A percentile compares a stretch with the other conserved stretches of the same genome.
These are phyloP conservation scores for Solidago caesia DNA, from an alignment of 129 eudicot genomes.

Conservation along the genomic window DNA sequence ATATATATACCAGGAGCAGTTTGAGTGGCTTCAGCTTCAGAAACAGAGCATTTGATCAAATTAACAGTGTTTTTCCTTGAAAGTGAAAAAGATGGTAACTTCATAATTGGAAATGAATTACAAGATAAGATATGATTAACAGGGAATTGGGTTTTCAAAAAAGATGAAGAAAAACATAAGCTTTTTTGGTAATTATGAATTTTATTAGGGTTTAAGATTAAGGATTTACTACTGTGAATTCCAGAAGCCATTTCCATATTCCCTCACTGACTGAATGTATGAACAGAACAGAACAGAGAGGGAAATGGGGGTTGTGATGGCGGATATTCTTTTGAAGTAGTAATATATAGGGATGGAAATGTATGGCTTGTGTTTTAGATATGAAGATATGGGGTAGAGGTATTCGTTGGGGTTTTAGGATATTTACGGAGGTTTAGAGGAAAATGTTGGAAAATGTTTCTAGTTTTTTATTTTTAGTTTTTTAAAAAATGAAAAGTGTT, in stretches of 20 bases:
- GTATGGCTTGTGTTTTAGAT: slow-evolving; percentile 17
- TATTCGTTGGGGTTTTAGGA: neutral
- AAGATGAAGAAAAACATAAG: slow-evolving; percentile 37
- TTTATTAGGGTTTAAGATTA: slow-evolving; percentile 27
- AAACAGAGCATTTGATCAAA: slow-evolving; percentile 68
- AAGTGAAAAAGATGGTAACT: slow-evolving; percentile 19
- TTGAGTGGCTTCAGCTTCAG: slow-evolving; percentile 54
- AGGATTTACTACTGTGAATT: slow-evolving; percentile 28
- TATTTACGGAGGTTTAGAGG: neutral
- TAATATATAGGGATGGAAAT: neutral
- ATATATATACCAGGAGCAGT: slow-evolving; percentile 43
- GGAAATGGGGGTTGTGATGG: slow-evolving; percentile 18
- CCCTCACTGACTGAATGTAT: slow-evolving; percentile 35
- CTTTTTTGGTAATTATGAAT: slow-evolving; percentile 3
- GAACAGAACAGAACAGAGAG: slow-evolving; percentile 39
- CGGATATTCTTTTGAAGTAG: slow-evolving; percentile 10
- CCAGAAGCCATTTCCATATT: slow-evolving; percentile 64
- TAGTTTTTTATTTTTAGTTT: no score
- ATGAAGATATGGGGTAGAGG: neutral
- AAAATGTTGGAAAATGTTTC: no score
- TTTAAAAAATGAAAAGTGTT: no score
- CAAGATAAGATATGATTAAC: slow-evolving; percentile 43
- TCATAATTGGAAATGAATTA: slow-evolving; percentile 28
- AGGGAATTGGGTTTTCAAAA: slow-evolving; percentile 40
- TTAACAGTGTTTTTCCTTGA: slow-evolving; percentile 42